phyloP scores from a whole-genome alignment of 306 rosid species.

The Corylus americana region DNA sequence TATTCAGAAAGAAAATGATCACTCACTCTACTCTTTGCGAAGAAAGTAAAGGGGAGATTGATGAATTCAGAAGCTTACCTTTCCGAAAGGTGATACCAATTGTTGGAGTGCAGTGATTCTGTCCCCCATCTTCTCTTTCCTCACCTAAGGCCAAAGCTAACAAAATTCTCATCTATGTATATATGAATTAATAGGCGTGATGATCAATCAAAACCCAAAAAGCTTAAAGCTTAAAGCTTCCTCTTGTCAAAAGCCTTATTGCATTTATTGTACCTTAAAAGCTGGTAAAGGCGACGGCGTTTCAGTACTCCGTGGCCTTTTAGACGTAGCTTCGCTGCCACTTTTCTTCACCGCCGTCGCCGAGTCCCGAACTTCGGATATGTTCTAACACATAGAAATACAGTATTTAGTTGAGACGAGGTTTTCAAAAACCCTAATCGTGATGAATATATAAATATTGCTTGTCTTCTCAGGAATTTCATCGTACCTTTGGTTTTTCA shows the following conservation, averaged over 20 bases:
- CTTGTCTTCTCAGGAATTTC: too few relatives aligned
- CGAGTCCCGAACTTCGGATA: slow-evolving; percentile 71
- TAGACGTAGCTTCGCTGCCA: slow-evolving; percentile 65
- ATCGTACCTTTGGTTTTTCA: slow-evolving; percentile 74
- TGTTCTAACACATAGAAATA: background rate
- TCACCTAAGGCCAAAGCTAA: slow-evolving; percentile 59
- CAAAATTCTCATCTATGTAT: slow-evolving; percentile 34
- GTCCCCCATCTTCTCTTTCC: slow-evolving; percentile 99
- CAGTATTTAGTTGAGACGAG: too few relatives aligned
- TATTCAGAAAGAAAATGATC: slow-evolving; percentile 41
- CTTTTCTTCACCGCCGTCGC: slow-evolving; percentile 67
- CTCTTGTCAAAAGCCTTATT: slow-evolving; percentile 33
- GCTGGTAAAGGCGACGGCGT: slow-evolving; percentile 91
- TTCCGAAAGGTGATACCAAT: slow-evolving; percentile 99
- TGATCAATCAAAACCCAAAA: too few relatives aligned
- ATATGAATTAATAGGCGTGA: too few relatives aligned
- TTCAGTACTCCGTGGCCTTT: slow-evolving; percentile 83
- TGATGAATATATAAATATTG: too few relatives aligned
- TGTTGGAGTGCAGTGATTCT: slow-evolving; percentile 99
- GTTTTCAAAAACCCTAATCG: too few relatives aligned
- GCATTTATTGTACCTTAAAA: slow-evolving; percentile 80
- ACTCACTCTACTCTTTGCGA: slow-evolving; percentile 22
- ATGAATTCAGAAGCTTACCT: slow-evolving; percentile 54
- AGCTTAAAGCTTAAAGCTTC: slow-evolving; percentile 23
- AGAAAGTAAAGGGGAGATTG: slow-evolving; percentile 33